Base-by-base conservation (phyloP, 495 filamentous ascomycete species). In the Penicillium egyptiacum region DNA sequence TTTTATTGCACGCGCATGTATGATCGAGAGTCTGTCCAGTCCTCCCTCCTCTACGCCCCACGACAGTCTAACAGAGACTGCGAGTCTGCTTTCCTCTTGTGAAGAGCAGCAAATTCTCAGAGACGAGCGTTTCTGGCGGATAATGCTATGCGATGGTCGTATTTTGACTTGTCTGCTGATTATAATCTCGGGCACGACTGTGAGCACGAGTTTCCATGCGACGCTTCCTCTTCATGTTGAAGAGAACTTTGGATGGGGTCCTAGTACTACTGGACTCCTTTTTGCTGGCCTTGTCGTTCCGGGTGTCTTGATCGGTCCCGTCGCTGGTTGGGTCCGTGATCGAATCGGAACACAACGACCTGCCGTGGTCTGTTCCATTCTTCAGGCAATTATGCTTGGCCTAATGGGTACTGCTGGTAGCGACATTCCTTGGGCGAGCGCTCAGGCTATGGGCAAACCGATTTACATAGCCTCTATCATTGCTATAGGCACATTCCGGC, bases 241-340 rank as follows among this genome's bases (percentile, higher is more conserved):
- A 9, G 35, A 58, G 7, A 53, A 22, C 2, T 61, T 61, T 37
- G 55, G 49, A 26, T 61, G 59, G 59, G 55, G 50, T 3, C 48
- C 55, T 3, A 31, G 46, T 8, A n/a, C 43, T 16, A 33, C 40
- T 16, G 55, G 55, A 4, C 20, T 58, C 1, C 44, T 64, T 26
- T 64, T 63, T 31, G 25, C 48, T 5, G 8, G 47, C 16, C 39
- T 64, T 19, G 19, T 23, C 7, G 16, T 57, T 16, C 62, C 62
- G 3, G 26, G 25, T 11, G 16, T 63, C 9, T 1, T 64, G 11
- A 26, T 64, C 20, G 44, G 43, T 16, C 62, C 62, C 11, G 11
- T 62, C 9, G 47, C 54, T 11, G 60, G 62, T 16, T 62, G 53
- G 54, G 39, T 59, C 16, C 53, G 59, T 16, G 62, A 63, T 28